Evolutionary conservation across 495 filamentous ascomycete species (phyloP).

Genomic region (Pyronema domesticum): DNA sequence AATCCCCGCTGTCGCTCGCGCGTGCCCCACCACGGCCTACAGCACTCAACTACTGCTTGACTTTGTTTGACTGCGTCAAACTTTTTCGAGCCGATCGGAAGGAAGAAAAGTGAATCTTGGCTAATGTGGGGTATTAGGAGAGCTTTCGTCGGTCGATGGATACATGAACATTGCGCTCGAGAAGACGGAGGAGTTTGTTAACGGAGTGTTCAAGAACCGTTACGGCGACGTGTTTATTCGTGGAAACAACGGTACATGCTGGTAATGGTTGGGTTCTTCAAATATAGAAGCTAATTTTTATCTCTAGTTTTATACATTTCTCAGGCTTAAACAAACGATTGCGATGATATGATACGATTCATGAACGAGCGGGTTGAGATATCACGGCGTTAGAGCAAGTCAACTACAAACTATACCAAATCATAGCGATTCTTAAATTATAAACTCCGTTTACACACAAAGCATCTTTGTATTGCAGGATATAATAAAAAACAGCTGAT

Average conservation of each 20-base stretch:
- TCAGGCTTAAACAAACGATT: constrained; percentile 32
- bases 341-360: too few species aligned
- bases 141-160: constrained; percentile 90
- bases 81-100: neutral
- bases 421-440: too few species aligned
- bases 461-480: too few species aligned
- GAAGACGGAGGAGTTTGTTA: constrained; percentile 78
- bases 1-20: too few species aligned
- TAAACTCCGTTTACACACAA: too few species aligned
- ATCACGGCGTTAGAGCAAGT: too few species aligned
- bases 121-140: constrained; percentile 35
- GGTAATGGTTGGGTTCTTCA: neutral
- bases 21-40: too few species aligned
- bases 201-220: constrained; percentile 56
- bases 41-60: neutral
- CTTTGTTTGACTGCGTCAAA: neutral
- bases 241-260: constrained; percentile 71
- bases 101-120: neutral
- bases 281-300: neutral
- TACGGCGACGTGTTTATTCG: constrained; percentile 94
- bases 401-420: too few species aligned
- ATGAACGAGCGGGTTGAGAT: too few species aligned
- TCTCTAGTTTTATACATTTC: constrained; percentile 57
- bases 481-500: too few species aligned
- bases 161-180: constrained; percentile 99